Evolutionary conservation across 192 early-diverging fungal genomes (phyloP).

Genomic region (Pecoramyces ruminantium): DNA sequence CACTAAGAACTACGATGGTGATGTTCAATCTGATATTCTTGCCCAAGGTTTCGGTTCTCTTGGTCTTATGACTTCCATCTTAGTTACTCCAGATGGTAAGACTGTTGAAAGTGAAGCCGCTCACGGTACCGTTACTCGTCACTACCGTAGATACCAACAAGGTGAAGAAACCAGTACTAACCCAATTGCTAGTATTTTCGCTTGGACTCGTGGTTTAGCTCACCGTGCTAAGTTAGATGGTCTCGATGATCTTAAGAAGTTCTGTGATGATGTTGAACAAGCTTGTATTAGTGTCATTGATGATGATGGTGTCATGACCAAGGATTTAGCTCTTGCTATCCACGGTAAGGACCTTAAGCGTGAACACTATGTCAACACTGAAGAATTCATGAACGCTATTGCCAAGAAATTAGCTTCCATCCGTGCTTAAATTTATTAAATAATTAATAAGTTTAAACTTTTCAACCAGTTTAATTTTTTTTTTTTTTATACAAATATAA

Average conservation of each 20-base stretch:
- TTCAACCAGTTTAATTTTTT: no score
- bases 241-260: conserved; percentile 51
- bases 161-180: conserved; percentile 90
- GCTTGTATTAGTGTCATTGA: conserved; percentile 84
- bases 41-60: conserved; percentile 77
- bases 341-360: conserved; percentile 57
- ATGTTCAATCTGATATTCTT: conserved; percentile 88
- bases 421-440: not conserved
- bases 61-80: conserved; percentile 91
- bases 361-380: conserved; percentile 71
- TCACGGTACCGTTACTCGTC: conserved; percentile 90
- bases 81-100: conserved; percentile 80
- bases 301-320: conserved; percentile 78
- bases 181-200: conserved; percentile 93
- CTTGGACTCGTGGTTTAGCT: conserved; percentile 81
- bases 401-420: conserved; percentile 11
- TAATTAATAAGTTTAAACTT: no score
- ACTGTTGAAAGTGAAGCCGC: conserved; percentile 92
- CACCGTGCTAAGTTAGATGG: conserved; percentile 89
- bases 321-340: conserved; percentile 91
- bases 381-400: conserved; percentile 75
- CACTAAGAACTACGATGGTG: conserved; percentile 89
- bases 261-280: conserved; percentile 61
- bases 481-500: no score
- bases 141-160: conserved; percentile 83